Evolutionary conservation across 805 yeast species (phyloP).

Genomic region (Candida ascalaphidarum): DNA sequence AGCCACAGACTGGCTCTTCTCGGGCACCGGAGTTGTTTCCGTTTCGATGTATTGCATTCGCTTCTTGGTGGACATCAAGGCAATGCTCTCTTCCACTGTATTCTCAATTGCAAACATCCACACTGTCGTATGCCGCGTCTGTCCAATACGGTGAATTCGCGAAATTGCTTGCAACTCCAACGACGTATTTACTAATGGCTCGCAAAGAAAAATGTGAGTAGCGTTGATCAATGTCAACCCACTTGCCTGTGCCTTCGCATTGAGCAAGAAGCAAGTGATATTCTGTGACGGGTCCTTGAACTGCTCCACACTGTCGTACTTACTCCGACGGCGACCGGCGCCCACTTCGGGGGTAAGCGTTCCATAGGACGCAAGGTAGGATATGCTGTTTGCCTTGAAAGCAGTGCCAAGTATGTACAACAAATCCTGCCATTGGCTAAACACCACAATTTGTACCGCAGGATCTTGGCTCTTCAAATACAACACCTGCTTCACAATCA

Average conservation of each 20-base stretch:
- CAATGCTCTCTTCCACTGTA: constrained; percentile 85
- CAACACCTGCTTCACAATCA: constrained; percentile 63
- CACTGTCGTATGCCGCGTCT: constrained; percentile 67
- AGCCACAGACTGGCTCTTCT: constrained; percentile 1
- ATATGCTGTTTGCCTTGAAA: constrained; percentile 47
- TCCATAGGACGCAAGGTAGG: constrained; percentile 47
- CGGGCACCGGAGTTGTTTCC: constrained; percentile 3
- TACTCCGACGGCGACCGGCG: constrained; percentile 16
- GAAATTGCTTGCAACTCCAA: constrained; percentile 88
- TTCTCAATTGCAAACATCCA: constrained; percentile 86
- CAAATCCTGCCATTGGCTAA: constrained; percentile 84
- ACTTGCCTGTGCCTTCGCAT: constrained; percentile 81
- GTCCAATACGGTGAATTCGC: constrained; percentile 90
- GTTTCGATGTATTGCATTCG: constrained; percentile 15
- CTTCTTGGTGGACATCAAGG: constrained; percentile 54
- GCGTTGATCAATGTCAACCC: constrained; percentile 91
- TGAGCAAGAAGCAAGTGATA: constrained; percentile 78
- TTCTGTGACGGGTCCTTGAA: constrained; percentile 50
- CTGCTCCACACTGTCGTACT: constrained; percentile 37
- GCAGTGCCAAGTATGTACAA: constrained; percentile 61
- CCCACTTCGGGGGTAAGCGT: constrained; percentile 23
- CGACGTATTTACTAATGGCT: constrained; percentile 83
- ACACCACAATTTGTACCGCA: constrained; percentile 71
- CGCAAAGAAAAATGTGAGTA: constrained; percentile 84
- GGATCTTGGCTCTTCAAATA: constrained; percentile 53